Evolutionary conservation across 306 rosid genomes (phyloP), one percentile per base, ranked within the genome.

Genomic region (Sechiopsis laciniata): DNA sequence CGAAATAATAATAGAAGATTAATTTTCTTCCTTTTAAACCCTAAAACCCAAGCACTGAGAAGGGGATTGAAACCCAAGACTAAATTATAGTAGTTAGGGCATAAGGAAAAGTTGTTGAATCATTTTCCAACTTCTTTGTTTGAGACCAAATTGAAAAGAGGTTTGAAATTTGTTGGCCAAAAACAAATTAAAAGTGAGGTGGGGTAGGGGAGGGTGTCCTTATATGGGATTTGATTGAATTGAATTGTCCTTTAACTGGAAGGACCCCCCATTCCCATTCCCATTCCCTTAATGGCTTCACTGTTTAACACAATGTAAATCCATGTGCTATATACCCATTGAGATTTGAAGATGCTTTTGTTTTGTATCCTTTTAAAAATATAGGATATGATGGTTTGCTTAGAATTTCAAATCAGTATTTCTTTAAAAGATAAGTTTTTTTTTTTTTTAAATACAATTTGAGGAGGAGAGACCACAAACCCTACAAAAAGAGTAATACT

Each of bases 201-300:
- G 29, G 71, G 53, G 71, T 67, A 53, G 37, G 72, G 72, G 55
- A 46, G 72, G 37, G 56, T 67, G 72, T 67, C 72, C 55, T 20
- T 46, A 11, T 42, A 66, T 42, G 72, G 71, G 72, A 67, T 67
- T 42, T 42, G 55, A 46, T 67, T 67, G 55, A 67, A 21, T 64
- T 67, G 55, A 67, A 5, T 45, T 67, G 72, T 67, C 72, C 72
- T 67, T 67, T 21, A 20, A 67, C 51, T 17, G n/a, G 19, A 19
- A 20, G 55, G 21, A 32, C 11, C 40, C 35, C 55, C 72, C 29
- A n/a, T 10, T 6, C 48, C 72, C 29, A n/a, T 10, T 6, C 48
- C 37, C 10, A 7, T 9, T 14, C 22, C 7, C 9, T 42, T 46
- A 20, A 42, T 67, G 35, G 72, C 10, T 45, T 67, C 55, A 67